Conservation (phyloP, 176 grass and related monocot species). For the Triticum urartu region DNA sequence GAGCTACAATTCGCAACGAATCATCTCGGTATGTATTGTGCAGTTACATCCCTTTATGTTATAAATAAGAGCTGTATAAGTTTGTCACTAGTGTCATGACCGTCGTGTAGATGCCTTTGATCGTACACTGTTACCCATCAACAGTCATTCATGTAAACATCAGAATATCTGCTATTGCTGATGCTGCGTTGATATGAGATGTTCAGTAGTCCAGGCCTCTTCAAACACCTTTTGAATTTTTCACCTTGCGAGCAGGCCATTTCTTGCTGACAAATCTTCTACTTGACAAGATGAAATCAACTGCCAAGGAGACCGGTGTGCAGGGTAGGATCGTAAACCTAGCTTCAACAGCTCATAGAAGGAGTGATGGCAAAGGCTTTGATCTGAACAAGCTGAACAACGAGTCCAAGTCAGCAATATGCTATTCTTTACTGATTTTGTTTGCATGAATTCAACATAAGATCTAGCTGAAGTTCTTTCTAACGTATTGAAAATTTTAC, state of each 20-base stretch:
- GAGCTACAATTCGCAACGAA: constrained; percentile 87
- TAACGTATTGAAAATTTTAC: not conserved
- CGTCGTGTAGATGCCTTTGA: not conserved
- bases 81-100: too few species aligned
- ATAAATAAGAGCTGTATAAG: not conserved
- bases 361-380: constrained; percentile 54
- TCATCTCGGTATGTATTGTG: constrained; percentile 55
- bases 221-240: constrained; percentile 1
- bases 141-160: not conserved
- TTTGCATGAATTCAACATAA: constrained; percentile 2
- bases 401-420: constrained; percentile 39
- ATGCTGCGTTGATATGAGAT: constrained; percentile 13
- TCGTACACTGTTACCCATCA: not conserved
- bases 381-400: constrained; percentile 66
- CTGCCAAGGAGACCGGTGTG: constrained; percentile 57
- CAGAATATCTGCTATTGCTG: not conserved
- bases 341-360: constrained; percentile 56
- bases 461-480: not conserved
- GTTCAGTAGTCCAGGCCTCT: not conserved
- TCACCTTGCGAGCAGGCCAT: constrained; percentile 53
- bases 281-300: constrained; percentile 86
- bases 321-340: constrained; percentile 82
- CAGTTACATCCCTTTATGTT: not conserved
- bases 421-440: not conserved
- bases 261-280: constrained; percentile 81